Base-by-base conservation (phyloP, 2,329 filamentous ascomycete species). In the Dactylellina parvicollis region DNA sequence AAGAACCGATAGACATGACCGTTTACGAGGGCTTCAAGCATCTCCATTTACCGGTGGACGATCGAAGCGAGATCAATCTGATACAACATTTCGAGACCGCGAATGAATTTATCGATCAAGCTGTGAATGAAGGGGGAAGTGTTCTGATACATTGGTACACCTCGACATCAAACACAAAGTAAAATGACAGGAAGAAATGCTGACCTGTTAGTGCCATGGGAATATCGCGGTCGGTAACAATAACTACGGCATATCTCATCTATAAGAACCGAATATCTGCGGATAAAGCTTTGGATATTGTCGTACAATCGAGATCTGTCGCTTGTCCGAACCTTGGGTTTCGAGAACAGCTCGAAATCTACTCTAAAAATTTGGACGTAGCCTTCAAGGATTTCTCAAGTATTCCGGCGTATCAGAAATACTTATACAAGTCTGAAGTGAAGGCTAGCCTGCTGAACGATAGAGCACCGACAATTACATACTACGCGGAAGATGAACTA, bases 191-290 rank as follows among this genome's bases (percentile, higher is more conserved):
- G 7, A 7, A 18, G 9, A 36, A 16, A n/a, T n/a, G n/a, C n/a
- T n/a, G n/a, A n/a, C n/a, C n/a, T n/a, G n/a, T 3, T 30, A 96
- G 95, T 85, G 94, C 92, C 22, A 96, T 96, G 88, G 95, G 95
- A 60, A 96, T 96, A 82, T 97, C 93, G 36, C 91, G 95, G 69
- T 98, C 94, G 52, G 91, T 94, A 76, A 89, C 92, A 28, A 87
- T 91, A 76, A 86, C 92, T 64, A 86, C 96, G 69, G 94, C 94
- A 74, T 98, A 92, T 81, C 84, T 98, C 57, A 89, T 98, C 75
- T 88, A 86, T 81, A 86, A 86, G 77, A 84, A 87, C 76, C 86
- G 57, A 38, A 61, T 75, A 22, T 16, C 57, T 8, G 62, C 65
- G 4, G 80, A 81, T 5, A 87, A 90, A 49, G 92, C 93, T 2